Base-by-base conservation (phyloP, 1,284 basidiomycete genomes). In the Ceratobasidium papillatum region DNA sequence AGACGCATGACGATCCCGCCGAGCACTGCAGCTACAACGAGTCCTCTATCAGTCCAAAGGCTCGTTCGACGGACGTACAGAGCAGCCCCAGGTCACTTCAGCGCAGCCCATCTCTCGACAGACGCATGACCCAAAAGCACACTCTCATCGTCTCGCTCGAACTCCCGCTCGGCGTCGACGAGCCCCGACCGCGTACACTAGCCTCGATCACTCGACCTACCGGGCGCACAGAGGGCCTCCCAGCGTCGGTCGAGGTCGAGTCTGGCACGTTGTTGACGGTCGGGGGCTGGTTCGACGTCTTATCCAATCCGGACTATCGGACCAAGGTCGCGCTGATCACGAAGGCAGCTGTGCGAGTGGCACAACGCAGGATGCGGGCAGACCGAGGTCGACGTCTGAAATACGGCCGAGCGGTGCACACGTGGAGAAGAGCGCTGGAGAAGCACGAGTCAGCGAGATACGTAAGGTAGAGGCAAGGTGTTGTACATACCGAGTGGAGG, bases 361-460 rank as follows among this genome's bases (percentile, higher is more conserved):
- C 36, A 22, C 32, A 41, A 22, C 34, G 58, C 58, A 59, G 58
- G 58, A 59, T 59, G n/a, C 58, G n/a, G 58, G 58, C 36, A 38
- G 36, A 59, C 32, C 34, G 32, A 11, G 34, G 14, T 19, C 34
- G 36, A 41, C 32, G 58, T 9, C 25, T 22, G 58, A 17, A 17
- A 22, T 41, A 59, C 19, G 38, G 58, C 19, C 58, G 36, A 59
- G 58, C 58, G n/a, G 36, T 11, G 58, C 36, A 19, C 58, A 41
- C 5, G n/a, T 41, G 58, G 34, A 59, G 34, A 59, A 19, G 58
- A 59, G 34, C 11, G 36, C 58, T 59, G n/a, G 17, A n/a, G 17
- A 59, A 11, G 22, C 5, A 19, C 8, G 22, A 27, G 51, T 52
- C 2, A 56, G 30, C 22, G 27, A 54, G 25, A 30, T 25, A n/a